Evolutionary conservation across 192 early-diverging fungal genomes (phyloP), one percentile per base, ranked within the genome.

Genomic region (Lunasporangiospora selenospora): DNA sequence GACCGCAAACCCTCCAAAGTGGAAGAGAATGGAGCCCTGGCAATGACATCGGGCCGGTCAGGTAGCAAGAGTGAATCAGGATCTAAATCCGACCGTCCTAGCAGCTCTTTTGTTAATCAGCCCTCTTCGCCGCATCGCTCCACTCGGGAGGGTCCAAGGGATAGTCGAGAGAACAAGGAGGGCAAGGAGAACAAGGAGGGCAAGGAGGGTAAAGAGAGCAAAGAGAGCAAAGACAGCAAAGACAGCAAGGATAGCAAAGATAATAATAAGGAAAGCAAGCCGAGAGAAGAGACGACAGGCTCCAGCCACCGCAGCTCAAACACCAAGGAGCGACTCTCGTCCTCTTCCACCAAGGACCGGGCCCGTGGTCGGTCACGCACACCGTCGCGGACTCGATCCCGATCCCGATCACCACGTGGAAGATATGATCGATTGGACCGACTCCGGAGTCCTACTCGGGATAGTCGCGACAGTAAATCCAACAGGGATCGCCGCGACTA

Each of bases 401-500:
- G 69, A 2, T 73, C 69, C 4, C 55, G 69, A 15, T 73, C 69
- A 15, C 69, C 69, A 18, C 53, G 69, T 26, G 51, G 65, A 47
- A 19, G 60, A 10, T 73, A 73, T 33, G 69, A 73, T 19, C 53
- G 69, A 63, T 8, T 41, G 69, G 21, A 62, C 60, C 31, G 46
- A 48, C 5, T 52, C 69, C 11, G 23, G 51, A 15, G n/a, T n/a
- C n/a, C n/a, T n/a, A n/a, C n/a, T n/a, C 54, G 58, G 15, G 66
- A 70, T 18, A 40, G 29, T 23, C 69, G 69, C 9, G 69, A 73
- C 36, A 46, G 54, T 1, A 73, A 73, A 33, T 52, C 60, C 8
- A 63, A 39, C 15, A 53, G 69, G 2, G 69, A 73, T 30, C 52
- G 69, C 4, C 30, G 69, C 42, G 69, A 73, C 30, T 71, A 62